A percentile compares a stretch with the other conserved stretches of the same genome.
These are phyloP conservation scores for Candida qinlingensis DNA, from an alignment of 805 yeast genomes.

Conservation along the genomic window DNA sequence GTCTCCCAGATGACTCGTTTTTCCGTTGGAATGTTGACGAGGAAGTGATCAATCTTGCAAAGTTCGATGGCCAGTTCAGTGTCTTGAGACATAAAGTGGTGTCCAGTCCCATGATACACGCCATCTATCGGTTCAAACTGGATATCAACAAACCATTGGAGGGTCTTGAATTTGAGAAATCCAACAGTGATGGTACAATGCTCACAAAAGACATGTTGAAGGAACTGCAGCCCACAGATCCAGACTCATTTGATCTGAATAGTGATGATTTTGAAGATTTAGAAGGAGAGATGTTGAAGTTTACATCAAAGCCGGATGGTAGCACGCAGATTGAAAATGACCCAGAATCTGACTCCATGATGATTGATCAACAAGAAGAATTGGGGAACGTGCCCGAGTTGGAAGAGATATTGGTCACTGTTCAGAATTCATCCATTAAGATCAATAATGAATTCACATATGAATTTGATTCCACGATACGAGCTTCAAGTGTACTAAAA, in stretches of 20 bases:
- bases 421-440: slow-evolving; percentile 14
- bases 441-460: slow-evolving; percentile 10
- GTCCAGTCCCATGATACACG: slow-evolving; percentile 34
- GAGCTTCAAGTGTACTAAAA: slow-evolving; percentile 14
- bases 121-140: slow-evolving; percentile 28
- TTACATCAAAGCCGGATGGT: slow-evolving; percentile 5
- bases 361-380: slow-evolving; percentile 1
- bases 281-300: slow-evolving; percentile 16
- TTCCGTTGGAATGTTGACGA: slow-evolving; percentile 8
- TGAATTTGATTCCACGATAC: slow-evolving; percentile 10
- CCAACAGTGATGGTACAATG: slow-evolving; percentile 12
- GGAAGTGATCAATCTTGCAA: background rate
- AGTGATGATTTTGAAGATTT: slow-evolving; percentile 20
- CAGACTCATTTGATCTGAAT: slow-evolving; percentile 20
- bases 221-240: slow-evolving; percentile 18
- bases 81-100: slow-evolving; percentile 34
- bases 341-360: background rate
- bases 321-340: background rate
- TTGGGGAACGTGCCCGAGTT: slow-evolving; percentile 8
- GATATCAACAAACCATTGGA: slow-evolving; percentile 14
- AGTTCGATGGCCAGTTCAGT: slow-evolving; percentile 9
- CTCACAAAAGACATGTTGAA: slow-evolving; percentile 17
- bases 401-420: slow-evolving; percentile 11
- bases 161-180: slow-evolving; percentile 13
- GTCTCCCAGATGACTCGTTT: background rate